phyloP scores from a whole-genome alignment of 169 alveolate species.

The Eimeria sp. region DNA sequence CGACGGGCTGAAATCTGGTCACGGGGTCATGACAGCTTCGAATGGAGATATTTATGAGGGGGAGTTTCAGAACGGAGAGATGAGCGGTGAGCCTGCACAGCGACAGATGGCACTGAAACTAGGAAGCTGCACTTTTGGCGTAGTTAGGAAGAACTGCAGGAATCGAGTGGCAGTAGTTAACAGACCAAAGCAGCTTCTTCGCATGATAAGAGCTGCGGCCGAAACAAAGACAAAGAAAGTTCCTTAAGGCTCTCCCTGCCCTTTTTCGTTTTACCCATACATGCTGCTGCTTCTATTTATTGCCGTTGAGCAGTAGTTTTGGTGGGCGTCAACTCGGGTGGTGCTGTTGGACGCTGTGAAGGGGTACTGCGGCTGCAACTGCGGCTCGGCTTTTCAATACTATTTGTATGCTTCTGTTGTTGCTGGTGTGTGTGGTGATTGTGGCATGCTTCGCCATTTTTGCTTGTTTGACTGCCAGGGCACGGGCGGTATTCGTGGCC shows the following conservation, averaged over 20 bases:
- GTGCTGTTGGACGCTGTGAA: not conserved
- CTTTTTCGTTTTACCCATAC: not conserved
- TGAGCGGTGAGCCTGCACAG: conserved; percentile 88
- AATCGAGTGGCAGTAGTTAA: not conserved
- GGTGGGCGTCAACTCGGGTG: not conserved
- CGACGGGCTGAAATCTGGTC: conserved; percentile 89
- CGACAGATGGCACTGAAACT: not conserved
- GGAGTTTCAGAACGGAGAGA: conserved; percentile 87
- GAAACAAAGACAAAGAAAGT: not conserved
- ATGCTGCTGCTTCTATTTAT: not conserved
- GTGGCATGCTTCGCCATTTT: not conserved
- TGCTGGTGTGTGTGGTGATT: not conserved
- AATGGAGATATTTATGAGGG: conserved; percentile 89
- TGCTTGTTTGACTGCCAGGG: conserved; percentile 70
- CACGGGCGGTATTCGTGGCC: conserved; percentile 90
- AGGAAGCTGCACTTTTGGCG: not conserved
- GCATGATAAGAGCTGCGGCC: not conserved
- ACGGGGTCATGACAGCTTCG: conserved; percentile 90
- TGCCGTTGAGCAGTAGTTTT: not conserved
- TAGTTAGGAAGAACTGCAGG: not conserved
- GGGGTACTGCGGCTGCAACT: not conserved
- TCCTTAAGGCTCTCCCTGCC: not conserved
- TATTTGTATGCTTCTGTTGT: not conserved
- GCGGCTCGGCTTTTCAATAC: not conserved
- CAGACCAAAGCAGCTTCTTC: not conserved